phyloP scores from a whole-genome alignment of 129 eudicot species.

The Deinandra increscens region DNA sequence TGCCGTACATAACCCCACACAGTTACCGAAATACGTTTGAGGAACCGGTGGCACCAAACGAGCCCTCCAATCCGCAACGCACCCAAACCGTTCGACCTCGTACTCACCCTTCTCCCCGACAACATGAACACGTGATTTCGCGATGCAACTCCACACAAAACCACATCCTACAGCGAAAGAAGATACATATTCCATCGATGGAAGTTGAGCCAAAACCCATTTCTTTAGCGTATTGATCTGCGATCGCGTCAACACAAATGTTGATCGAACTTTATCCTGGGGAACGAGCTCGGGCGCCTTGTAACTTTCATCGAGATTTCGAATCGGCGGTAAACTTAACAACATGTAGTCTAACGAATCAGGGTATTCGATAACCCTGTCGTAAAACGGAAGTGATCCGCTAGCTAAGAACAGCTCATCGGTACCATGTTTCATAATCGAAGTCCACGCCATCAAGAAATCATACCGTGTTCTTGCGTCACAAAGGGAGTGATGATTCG shows the following conservation, averaged over 20 bases:
- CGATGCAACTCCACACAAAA: constrained; percentile 44
- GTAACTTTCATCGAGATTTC: background rate
- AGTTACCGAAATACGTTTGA: constrained; percentile 45
- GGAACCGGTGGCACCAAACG: constrained; percentile 42
- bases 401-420: constrained; percentile 7
- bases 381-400: constrained; percentile 31
- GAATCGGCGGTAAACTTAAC: constrained; percentile 3
- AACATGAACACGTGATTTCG: constrained; percentile 28
- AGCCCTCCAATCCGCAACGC: constrained; percentile 15
- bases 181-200: constrained; percentile 31
- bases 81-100: constrained; percentile 17
- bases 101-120: constrained; percentile 7
- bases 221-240: constrained; percentile 35
- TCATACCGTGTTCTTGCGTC: background rate
- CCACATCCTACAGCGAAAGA: constrained; percentile 38
- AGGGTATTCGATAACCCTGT: constrained; percentile 34
- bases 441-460: constrained; percentile 21
- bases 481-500: background rate
- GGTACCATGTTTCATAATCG: constrained; percentile 26
- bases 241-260: constrained; percentile 23
- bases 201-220: constrained; percentile 22
- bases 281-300: constrained; percentile 16
- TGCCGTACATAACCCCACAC: background rate
- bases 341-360: constrained; percentile 2
- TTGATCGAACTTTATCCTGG: constrained; percentile 33